Evolutionary conservation across 129 eudicot genomes (phyloP), one percentile per base, ranked within the genome.

Genomic region (Lactuca sativa): DNA sequence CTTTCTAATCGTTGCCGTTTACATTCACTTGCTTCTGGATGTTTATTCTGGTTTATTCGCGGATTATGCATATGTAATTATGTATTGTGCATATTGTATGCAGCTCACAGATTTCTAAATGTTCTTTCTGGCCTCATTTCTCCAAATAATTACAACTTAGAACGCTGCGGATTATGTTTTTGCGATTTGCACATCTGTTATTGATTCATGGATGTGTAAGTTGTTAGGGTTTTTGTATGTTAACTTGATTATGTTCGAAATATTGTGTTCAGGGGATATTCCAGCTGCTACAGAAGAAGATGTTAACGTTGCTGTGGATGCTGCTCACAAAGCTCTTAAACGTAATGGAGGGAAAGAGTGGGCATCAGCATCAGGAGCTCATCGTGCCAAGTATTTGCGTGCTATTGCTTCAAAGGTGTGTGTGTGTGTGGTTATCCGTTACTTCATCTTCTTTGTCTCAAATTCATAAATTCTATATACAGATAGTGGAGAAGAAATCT

Each of bases 401-500:
- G 97, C 97, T 31, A 91, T 91, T 75, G 96, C 97, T 80, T 84
- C 90, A 18, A 92, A 88, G 84, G 96, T 92, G 56, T 51, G 21
- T 21, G 21, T 60, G 7, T 17, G 13, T 61, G 15, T 41, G 7
- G 16, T 36, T 12, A 52, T 52, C 36, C 53, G 51, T 34, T 71
- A 11, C 36, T 44, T 43, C 5, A 60, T 4, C 59, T 59, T 31
- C 8, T 8, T 4, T 25, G 4, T 38, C 21, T 37, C 31, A 51
- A 12, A 10, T 62, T 9, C 55, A 71, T 69, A 49, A 33, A 36
- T 14, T 69, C 30, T 17, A 7, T 54, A 11, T 81, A 71, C 74
- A 91, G 97, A 53, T 91, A 48, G 70, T 84, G 2, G 95, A 88
- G 78, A 83, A 79, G 69, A 91, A 88, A 52, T 14, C 81, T 36